A percentile compares a stretch with the other conserved stretches of the same genome.
Evolutionary conservation across 2,329 filamentous ascomycete genomes (phyloP).

Genomic region (Xylaria sp.): DNA sequence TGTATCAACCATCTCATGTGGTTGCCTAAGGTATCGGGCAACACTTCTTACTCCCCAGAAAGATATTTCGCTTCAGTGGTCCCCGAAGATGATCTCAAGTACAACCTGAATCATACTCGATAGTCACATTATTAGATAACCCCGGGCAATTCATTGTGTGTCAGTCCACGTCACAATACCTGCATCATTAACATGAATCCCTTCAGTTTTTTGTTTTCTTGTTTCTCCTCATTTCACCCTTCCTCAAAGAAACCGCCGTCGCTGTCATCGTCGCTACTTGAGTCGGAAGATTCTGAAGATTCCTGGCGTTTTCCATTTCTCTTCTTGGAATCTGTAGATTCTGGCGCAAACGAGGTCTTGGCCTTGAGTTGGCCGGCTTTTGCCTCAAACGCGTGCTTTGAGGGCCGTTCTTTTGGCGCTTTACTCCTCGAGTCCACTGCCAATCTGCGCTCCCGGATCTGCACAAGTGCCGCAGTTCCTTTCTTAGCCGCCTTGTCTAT

Average conservation of each 20-base stretch:
- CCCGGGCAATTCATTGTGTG: constrained; percentile 38
- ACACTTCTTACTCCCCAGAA: no score
- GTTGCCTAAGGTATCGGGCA: neutral
- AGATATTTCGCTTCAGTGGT: neutral
- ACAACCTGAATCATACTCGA: neutral
- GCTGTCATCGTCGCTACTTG: constrained; percentile 58
- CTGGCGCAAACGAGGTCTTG: constrained; percentile 33
- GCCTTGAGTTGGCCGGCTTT: constrained; percentile 32
- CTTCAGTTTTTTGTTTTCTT: neutral
- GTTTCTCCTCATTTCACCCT: constrained; percentile 17
- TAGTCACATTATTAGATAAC: constrained; percentile 1
- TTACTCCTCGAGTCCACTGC: constrained; percentile 32
- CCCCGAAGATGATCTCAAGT: neutral
- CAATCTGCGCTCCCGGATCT: constrained; percentile 47
- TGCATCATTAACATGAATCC: constrained; percentile 12
- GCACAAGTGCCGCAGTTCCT: constrained; percentile 43
- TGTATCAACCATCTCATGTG: no score
- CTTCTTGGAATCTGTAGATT: constrained; percentile 37
- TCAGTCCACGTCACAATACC: constrained; percentile 1
- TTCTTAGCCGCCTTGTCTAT: constrained; percentile 71
- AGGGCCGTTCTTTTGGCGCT: constrained; percentile 19
- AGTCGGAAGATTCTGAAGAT: constrained; percentile 48
- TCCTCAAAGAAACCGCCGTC: constrained; percentile 70
- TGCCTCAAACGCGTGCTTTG: constrained; percentile 30
- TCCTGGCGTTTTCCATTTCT: constrained; percentile 53